Percentiles rank a stretch among this genome's conserved stretches.
Evolutionary conservation across 805 yeast genomes (phyloP).

Genomic region (Vanderwaltozyma yarrowii): DNA sequence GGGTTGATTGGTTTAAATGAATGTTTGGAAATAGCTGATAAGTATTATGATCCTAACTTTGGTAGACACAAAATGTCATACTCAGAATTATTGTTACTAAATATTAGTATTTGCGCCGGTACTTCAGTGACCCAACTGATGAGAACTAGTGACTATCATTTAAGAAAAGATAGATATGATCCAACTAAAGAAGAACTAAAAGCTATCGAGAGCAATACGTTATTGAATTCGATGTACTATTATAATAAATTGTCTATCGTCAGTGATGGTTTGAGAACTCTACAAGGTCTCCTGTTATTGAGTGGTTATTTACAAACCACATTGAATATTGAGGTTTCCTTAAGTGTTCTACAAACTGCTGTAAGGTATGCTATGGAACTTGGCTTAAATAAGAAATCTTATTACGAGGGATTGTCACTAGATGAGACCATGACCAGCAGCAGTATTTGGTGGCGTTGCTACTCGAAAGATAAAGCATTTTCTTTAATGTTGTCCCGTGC

Average conservation of each 20-base stretch:
- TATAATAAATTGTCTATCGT: conserved; percentile 40
- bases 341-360: conserved; percentile 35
- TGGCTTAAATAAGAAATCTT: conserved; percentile 45
- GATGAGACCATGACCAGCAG: conserved; percentile 33
- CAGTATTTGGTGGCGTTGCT: conserved; percentile 40
- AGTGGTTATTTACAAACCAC: conserved; percentile 29
- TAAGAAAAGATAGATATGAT: conserved; percentile 14
- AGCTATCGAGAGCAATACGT: conserved; percentile 23
- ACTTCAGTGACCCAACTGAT: conserved; percentile 12
- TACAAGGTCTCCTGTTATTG: conserved; percentile 44
- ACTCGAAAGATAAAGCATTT: conserved; percentile 13
- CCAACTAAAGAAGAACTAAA: conserved; percentile 17
- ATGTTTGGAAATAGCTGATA: conserved; percentile 10
- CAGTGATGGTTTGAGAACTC: conserved; percentile 41
- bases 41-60: conserved; percentile 10
- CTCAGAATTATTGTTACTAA: conserved; percentile 19
- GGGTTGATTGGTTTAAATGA: conserved; percentile 12
- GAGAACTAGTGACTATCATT: conserved; percentile 8
- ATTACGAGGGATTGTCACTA: conserved; percentile 29
- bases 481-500: conserved; percentile 17
- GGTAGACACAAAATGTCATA: conserved; percentile 10
- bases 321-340: conserved; percentile 34
- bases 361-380: conserved; percentile 45
- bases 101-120: conserved; percentile 16
- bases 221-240: conserved; percentile 38